A percentile compares a stretch with the other conserved stretches of the same genome.
Conservation (phyloP, 345 rosid genomes). For the Rhizophora apiculata region DNA sequence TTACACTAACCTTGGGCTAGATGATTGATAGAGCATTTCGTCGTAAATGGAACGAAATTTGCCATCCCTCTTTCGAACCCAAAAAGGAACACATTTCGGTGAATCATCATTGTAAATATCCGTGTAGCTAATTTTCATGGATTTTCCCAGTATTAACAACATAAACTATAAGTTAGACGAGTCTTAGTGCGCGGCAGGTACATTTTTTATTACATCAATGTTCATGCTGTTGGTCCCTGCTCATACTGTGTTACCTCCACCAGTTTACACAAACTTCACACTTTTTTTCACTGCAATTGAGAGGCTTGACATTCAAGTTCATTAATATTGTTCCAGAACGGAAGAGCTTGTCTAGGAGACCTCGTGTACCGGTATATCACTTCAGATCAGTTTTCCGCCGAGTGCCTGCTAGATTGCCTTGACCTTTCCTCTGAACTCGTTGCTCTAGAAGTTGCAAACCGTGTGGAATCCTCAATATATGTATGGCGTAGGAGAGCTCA, state of each 20-base stretch:
- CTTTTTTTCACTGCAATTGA: background rate
- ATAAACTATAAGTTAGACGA: no score
- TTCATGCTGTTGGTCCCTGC: no score
- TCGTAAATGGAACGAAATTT: background rate
- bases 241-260: background rate
- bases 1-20: background rate
- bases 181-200: no score
- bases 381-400: constrained; percentile 83
- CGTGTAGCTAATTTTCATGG: no score
- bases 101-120: no score
- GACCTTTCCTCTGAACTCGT: constrained; percentile 93
- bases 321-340: constrained; percentile 56
- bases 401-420: constrained; percentile 86
- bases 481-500: constrained; percentile 64
- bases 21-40: background rate
- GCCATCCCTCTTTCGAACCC: no score
- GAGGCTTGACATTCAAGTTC: background rate
- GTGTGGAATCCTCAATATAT: constrained; percentile 79
- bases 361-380: constrained; percentile 73
- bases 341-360: constrained; percentile 81
- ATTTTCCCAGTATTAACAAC: no score
- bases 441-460: constrained; percentile 85
- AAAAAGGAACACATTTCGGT: no score
- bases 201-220: no score
- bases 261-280: background rate